Percentiles rank a stretch among this genome's conserved stretches.
phyloP scores from a whole-genome alignment of 2,329 filamentous ascomycete species.

The Grosmannia serpens region DNA sequence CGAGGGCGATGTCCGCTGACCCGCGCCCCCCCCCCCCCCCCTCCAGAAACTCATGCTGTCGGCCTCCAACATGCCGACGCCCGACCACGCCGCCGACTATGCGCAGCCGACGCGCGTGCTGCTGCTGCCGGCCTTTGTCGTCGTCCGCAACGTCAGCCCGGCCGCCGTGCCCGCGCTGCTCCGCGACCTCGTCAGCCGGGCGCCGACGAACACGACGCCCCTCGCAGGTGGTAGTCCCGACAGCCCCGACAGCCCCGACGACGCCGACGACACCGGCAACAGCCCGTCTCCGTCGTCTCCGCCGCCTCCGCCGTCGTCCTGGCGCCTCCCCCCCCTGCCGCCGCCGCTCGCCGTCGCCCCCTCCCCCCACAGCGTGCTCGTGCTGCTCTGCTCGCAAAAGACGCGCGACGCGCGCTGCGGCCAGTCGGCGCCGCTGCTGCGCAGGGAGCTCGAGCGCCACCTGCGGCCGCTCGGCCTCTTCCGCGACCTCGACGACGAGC shows the following conservation, averaged over 20 bases:
- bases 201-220: slow-evolving; percentile 63
- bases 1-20: too few relatives aligned
- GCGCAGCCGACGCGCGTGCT: slow-evolving; percentile 65
- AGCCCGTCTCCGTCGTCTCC: background rate
- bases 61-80: slow-evolving; percentile 80
- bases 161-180: slow-evolving; percentile 62
- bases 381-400: slow-evolving; percentile 86
- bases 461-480: slow-evolving; percentile 74
- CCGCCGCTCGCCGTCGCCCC: slow-evolving; percentile 36
- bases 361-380: slow-evolving; percentile 73
- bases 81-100: slow-evolving; percentile 52
- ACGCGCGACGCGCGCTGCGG: slow-evolving; percentile 94
- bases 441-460: slow-evolving; percentile 80
- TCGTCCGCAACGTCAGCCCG: slow-evolving; percentile 76
- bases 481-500: slow-evolving; percentile 76
- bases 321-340: slow-evolving; percentile 14
- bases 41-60: slow-evolving; percentile 76
- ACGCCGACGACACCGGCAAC: too few relatives aligned
- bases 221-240: slow-evolving; percentile 25
- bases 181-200: slow-evolving; percentile 53
- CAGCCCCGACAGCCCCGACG: slow-evolving; percentile 5
- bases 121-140: slow-evolving; percentile 72
- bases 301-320: background rate
- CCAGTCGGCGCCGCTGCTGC: slow-evolving; percentile 82
- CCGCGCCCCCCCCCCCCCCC: background rate